Conservation (phyloP, 345 rosid genomes). For the Syzygium grande region DNA sequence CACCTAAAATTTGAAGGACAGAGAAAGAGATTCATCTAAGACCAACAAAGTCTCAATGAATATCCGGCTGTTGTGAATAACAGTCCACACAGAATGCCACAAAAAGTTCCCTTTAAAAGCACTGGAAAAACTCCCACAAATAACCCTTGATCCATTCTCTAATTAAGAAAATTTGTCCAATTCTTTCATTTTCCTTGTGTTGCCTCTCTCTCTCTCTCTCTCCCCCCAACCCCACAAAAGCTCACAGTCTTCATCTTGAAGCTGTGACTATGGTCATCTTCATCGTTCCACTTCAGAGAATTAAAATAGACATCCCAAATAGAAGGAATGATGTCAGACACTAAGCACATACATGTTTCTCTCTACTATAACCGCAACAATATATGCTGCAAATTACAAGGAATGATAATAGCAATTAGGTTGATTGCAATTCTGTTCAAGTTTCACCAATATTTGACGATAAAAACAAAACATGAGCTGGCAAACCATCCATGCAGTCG, state of each 20-base stretch:
- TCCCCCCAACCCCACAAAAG: neutral
- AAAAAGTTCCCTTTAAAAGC: neutral
- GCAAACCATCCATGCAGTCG: neutral
- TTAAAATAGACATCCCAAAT: neutral
- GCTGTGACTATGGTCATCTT: neutral
- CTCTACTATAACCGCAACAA: neutral
- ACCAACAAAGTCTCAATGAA: neutral
- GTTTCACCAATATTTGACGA: neutral
- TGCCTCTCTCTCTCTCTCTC: neutral
- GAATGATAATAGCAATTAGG: neutral
- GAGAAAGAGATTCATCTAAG: neutral
- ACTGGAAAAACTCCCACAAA: neutral
- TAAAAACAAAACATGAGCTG: neutral
- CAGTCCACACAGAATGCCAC: neutral
- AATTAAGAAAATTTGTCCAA: neutral
- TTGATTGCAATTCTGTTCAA: neutral
- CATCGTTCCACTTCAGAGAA: neutral
- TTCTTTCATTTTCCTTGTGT: neutral
- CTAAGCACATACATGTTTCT: neutral
- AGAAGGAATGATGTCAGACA: neutral
- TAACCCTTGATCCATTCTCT: neutral
- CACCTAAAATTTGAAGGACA: constrained; percentile 31
- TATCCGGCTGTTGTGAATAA: neutral
- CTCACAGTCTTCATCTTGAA: neutral
- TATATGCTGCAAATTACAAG: neutral